Percentiles rank a stretch among this genome's conserved stretches.
Conservation (phyloP, 331 rosid species). For the Cydonia oblonga region DNA sequence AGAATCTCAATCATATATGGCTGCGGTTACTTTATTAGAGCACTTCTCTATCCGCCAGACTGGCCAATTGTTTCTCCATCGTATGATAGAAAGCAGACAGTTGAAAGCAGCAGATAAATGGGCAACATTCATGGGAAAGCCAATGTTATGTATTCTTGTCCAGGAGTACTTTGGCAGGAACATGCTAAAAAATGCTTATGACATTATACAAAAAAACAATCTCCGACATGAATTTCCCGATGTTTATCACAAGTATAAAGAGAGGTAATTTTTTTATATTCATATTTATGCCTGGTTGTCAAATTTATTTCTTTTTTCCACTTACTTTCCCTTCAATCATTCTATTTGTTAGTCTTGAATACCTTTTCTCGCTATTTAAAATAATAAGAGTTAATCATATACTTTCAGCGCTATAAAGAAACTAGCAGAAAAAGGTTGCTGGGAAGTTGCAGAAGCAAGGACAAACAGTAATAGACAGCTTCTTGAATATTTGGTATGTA, state of each 20-base stretch:
- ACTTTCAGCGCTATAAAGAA: conserved; percentile 59
- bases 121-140: conserved; percentile 86
- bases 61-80: conserved; percentile 52
- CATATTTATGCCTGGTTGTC: background rate
- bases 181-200: conserved; percentile 69
- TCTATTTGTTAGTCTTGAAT: conserved; percentile 9
- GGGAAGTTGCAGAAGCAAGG: conserved; percentile 90
- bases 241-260: conserved; percentile 64
- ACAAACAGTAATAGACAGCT: conserved; percentile 57
- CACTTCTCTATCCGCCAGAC: conserved; percentile 59
- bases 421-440: conserved; percentile 89
- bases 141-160: conserved; percentile 57
- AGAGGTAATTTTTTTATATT: conserved; percentile 41
- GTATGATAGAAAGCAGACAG: conserved; percentile 54
- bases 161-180: conserved; percentile 47
- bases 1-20: conserved; percentile 47
- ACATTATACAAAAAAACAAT: conserved; percentile 61
- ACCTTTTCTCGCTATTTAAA: background rate
- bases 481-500: conserved; percentile 78
- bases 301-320: background rate
- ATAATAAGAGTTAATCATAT: conserved; percentile 9
- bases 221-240: conserved; percentile 68
- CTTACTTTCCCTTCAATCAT: background rate
- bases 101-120: conserved; percentile 92
- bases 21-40: conserved; percentile 70